Evolutionary conservation across 208 protist genomes (phyloP).

Genomic region (Trypanosomatidae sp.): DNA sequence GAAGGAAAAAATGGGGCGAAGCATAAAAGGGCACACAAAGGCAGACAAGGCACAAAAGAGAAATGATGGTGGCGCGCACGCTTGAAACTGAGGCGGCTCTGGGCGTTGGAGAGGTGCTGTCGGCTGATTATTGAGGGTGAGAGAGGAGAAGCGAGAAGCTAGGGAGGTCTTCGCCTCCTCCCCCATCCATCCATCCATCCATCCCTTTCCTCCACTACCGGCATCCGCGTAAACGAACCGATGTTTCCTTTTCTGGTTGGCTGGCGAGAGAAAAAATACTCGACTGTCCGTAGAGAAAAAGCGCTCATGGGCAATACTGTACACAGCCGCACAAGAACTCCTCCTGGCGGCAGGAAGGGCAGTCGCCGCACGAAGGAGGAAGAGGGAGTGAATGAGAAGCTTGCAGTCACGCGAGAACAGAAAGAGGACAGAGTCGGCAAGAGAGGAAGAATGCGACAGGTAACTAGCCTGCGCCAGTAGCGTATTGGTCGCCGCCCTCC

Average conservation of each 20-base stretch:
- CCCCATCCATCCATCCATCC: not conserved
- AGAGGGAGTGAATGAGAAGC: not conserved
- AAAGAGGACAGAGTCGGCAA: not conserved
- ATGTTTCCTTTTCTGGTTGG: conserved; percentile 1
- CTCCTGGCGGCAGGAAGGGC: not conserved
- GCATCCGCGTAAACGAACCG: not conserved
- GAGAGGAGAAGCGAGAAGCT: not conserved
- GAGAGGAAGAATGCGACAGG: not conserved
- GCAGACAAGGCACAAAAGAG: not conserved
- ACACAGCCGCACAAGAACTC: not conserved
- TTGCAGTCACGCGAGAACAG: not conserved
- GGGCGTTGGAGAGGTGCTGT: not conserved
- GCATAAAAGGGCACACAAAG: not conserved
- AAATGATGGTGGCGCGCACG: not conserved
- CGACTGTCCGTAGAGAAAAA: not conserved
- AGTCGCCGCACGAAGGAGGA: not conserved
- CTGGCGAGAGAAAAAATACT: not conserved
- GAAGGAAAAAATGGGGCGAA: not conserved
- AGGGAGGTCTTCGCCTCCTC: too few species aligned
- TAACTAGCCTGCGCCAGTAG: too few species aligned
- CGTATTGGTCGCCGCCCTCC: too few species aligned
- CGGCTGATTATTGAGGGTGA: not conserved
- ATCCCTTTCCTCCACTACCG: not conserved
- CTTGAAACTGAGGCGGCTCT: not conserved
- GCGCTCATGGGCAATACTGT: not conserved